These are phyloP conservation scores for Incumbomyces lentus DNA, from an alignment of 2,329 filamentous ascomycete species.

Conservation along the genomic window DNA sequence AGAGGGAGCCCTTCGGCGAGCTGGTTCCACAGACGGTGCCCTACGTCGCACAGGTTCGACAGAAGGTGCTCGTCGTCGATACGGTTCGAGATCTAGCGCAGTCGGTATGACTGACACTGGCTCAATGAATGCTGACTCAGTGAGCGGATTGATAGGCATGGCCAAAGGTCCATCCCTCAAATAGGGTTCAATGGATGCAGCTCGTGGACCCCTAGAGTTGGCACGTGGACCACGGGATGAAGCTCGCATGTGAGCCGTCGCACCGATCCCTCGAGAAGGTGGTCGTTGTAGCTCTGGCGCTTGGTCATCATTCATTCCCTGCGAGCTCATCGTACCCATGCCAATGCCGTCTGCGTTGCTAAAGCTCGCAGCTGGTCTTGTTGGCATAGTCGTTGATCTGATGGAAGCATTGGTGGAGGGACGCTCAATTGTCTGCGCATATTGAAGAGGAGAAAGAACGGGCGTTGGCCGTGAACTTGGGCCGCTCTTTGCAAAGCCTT, in stretches of 20 bases:
- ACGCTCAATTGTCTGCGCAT: not conserved
- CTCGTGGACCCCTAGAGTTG: not conserved
- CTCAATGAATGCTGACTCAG: not conserved
- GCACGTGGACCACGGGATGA: constrained; percentile 1
- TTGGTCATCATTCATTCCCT: not conserved
- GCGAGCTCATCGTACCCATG: not conserved
- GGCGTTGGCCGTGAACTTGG: not conserved
- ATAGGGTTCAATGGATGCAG: constrained; percentile 1
- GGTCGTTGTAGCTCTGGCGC: not conserved
- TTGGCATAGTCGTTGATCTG: not conserved
- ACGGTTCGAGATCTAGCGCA: not conserved
- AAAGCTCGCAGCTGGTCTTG: not conserved
- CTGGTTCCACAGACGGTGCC: constrained; percentile 12
- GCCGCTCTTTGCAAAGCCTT: constrained; percentile 5
- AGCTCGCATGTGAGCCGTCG: constrained; percentile 5
- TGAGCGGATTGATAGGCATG: not conserved
- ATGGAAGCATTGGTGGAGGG: not conserved
- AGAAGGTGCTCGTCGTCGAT: constrained; percentile 1
- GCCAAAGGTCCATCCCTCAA: not conserved
- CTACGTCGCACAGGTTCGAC: constrained; percentile 3
- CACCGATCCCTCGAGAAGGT: not conserved
- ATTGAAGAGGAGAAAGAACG: constrained; percentile 1
- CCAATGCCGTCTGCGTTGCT: not conserved
- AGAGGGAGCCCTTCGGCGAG: constrained; percentile 9
- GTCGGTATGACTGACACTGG: not conserved